These are phyloP conservation scores for Cordyceps cateniannulata DNA, from an alignment of 2,329 filamentous ascomycete genomes.

Conservation along the genomic window DNA sequence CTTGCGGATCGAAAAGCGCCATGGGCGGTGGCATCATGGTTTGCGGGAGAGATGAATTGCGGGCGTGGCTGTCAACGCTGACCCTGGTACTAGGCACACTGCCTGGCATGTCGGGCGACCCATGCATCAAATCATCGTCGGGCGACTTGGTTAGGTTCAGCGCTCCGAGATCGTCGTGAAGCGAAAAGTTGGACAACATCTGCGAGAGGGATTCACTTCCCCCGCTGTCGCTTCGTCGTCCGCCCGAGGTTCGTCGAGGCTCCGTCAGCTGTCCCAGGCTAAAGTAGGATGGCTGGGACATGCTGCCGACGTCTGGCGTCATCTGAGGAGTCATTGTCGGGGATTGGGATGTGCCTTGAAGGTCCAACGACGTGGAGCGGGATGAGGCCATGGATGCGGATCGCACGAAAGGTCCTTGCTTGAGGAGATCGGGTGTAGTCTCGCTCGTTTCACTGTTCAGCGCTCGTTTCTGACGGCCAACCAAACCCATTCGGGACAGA, in stretches of 20 bases:
- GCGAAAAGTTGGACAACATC: conserved; percentile 74
- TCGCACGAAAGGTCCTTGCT: conserved; percentile 83
- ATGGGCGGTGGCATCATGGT: conserved; percentile 83
- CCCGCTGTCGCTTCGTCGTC: conserved; percentile 84
- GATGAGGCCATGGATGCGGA: conserved; percentile 83
- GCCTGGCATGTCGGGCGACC: conserved; percentile 69
- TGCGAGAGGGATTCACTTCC: conserved; percentile 78
- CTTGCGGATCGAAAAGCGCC: conserved; percentile 92
- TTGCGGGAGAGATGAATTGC: conserved; percentile 32
- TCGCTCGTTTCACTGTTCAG: conserved; percentile 71
- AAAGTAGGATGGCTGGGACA: conserved; percentile 91
- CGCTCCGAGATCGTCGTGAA: conserved; percentile 52
- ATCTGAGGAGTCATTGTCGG: conserved; percentile 81
- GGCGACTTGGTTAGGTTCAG: conserved; percentile 46
- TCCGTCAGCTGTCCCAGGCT: conserved; percentile 60
- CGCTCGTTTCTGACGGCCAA: conserved; percentile 92
- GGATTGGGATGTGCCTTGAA: conserved; percentile 65
- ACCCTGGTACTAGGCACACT: conserved; percentile 21
- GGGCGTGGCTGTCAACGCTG: conserved; percentile 28
- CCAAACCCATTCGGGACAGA: conserved; percentile 90
- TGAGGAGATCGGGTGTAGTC: conserved; percentile 84
- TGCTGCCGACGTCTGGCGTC: conserved; percentile 59
- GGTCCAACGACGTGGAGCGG: conserved; percentile 86
- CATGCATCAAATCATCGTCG: conserved; percentile 70
- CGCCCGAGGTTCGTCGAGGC: conserved; percentile 60